phyloP scores from a whole-genome alignment of 805 yeast species.

The Kluyveromyces dobzhanskii region DNA sequence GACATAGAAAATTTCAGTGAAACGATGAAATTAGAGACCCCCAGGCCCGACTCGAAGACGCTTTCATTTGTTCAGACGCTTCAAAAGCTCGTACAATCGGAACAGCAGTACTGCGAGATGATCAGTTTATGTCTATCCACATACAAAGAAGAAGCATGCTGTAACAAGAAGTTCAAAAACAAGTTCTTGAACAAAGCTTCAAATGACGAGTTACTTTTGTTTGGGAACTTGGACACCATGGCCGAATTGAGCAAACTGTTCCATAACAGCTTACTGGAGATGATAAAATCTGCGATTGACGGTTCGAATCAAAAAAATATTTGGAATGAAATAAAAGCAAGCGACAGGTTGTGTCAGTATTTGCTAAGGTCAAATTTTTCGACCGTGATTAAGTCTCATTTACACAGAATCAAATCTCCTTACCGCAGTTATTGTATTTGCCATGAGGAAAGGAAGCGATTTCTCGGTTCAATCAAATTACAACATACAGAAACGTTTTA shows the following conservation, averaged over 20 bases:
- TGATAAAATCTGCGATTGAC: background rate
- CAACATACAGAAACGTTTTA: conserved; percentile 13
- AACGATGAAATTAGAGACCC: conserved; percentile 7
- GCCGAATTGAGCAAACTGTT: conserved; percentile 31
- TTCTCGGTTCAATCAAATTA: conserved; percentile 15
- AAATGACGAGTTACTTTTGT: conserved; percentile 32
- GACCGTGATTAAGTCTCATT: conserved; percentile 23
- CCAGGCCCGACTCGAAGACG: conserved; percentile 7
- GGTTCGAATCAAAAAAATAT: background rate
- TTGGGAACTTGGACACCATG: conserved; percentile 37
- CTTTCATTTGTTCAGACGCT: conserved; percentile 17
- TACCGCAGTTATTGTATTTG: conserved; percentile 28
- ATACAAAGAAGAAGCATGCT: conserved; percentile 27
- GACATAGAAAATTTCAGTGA: conserved; percentile 15
- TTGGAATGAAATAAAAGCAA: conserved; percentile 9
- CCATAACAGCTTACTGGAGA: conserved; percentile 10
- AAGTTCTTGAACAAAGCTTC: conserved; percentile 21
- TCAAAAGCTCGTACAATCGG: conserved; percentile 28
- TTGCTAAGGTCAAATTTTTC: conserved; percentile 21
- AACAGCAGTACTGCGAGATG: conserved; percentile 26
- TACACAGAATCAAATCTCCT: conserved; percentile 28
- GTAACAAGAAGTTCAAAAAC: conserved; percentile 22
- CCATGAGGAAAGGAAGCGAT: conserved; percentile 25
- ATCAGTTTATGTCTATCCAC: conserved; percentile 26
- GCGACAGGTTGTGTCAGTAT: conserved; percentile 1